phyloP scores from a whole-genome alignment of 805 yeast genomes.

The Kazachstania africana region DNA sequence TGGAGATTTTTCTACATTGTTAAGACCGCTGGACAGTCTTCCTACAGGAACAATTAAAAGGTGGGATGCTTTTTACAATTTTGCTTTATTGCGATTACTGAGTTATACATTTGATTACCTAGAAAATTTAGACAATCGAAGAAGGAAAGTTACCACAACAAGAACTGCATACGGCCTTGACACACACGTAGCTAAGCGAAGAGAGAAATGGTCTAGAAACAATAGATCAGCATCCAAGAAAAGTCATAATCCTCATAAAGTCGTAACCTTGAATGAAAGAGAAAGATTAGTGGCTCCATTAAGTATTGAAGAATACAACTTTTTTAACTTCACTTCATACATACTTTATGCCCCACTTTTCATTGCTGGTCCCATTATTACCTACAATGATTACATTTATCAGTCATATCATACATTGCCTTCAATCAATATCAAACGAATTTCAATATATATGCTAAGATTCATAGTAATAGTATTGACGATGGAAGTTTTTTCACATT shows the following conservation, averaged over 20 bases:
- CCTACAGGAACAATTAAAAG: conserved; percentile 69
- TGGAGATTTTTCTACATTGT: conserved; percentile 29
- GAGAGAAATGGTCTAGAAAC: background rate
- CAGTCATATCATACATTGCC: conserved; percentile 53
- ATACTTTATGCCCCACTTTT: conserved; percentile 77
- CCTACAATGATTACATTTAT: conserved; percentile 81
- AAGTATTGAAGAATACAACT: conserved; percentile 45
- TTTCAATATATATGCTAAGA: conserved; percentile 51
- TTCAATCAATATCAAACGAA: conserved; percentile 45
- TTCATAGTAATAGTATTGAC: conserved; percentile 62
- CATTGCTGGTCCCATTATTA: conserved; percentile 89
- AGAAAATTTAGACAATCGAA: conserved; percentile 30
- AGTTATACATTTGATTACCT: conserved; percentile 74
- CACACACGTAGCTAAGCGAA: no score
- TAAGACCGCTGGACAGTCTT: conserved; percentile 46
- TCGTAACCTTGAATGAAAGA: conserved; percentile 37
- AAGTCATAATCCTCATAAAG: conserved; percentile 8
- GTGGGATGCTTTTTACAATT: conserved; percentile 95
- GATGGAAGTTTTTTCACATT: conserved; percentile 86
- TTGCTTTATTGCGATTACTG: conserved; percentile 71
- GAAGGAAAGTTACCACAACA: conserved; percentile 29
- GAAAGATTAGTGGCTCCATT: conserved; percentile 56
- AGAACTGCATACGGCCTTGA: background rate
- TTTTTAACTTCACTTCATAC: conserved; percentile 64
- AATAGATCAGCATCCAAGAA: conserved; percentile 2